Base-by-base conservation (phyloP, 2,329 filamentous ascomycete species). In the Cryphonectria radicalis region DNA sequence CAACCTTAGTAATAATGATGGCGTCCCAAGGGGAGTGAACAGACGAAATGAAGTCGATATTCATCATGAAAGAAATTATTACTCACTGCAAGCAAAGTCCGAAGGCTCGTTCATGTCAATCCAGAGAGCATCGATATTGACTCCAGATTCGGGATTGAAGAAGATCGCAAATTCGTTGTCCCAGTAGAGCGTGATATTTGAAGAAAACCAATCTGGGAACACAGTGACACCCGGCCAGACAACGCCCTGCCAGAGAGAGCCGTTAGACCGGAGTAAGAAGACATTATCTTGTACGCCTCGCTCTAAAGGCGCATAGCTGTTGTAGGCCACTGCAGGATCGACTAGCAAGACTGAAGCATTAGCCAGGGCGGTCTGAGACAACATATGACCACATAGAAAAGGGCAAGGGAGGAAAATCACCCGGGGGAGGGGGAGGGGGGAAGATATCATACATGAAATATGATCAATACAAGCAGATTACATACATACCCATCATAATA, bases 101-200 rank as follows among this genome's bases (percentile, higher is more conserved):
- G 80, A 80, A 2, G 82, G 81, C 76, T 90, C 87, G 72, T 89
- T 90, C 87, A 92, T 89, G 75, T 93, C 92, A 74, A 93, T 93
- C 91, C 92, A 95, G 1, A 95, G 83, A 1, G 88, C 93, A 73
- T 95, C 93, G 65, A 95, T 91, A 74, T 95, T 88, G 22, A 95
- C 85, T 42, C 92, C 93, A 1, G 81, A 85, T 0, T 89, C 83
- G 0, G 86, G 80, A 72, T 86, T 80, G 81, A 95, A 94, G 82
- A 93, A 93, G 0, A 77, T 79, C 0, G 77, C 79, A 75, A 95
- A 91, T 77, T 95, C 87, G 5, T 85, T 84, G 74, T 89, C 89
- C 93, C 93, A 95, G 79, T 90, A 96, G 0, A 81, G 76, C 64
- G 89, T 85, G 1, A 89, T 88, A 67, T 89, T 88, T 10, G 86